A percentile compares a stretch with the other conserved stretches of the same genome.
Conservation (phyloP, 2,329 filamentous ascomycete species). For the Fusarium sp. region DNA sequence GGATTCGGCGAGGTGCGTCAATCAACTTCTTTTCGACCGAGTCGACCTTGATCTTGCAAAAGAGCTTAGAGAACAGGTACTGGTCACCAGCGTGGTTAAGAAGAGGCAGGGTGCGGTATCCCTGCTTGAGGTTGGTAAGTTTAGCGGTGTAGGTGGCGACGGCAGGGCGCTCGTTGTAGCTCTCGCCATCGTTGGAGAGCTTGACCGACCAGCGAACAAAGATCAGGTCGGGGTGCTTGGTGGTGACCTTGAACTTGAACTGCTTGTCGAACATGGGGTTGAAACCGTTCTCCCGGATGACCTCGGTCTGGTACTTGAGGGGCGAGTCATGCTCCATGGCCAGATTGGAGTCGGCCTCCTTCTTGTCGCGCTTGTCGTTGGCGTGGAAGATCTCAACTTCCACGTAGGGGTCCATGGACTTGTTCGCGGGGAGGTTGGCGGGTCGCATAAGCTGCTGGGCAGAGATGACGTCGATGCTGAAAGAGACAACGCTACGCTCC, state of each 20-base stretch:
- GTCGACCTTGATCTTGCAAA: slow-evolving; percentile 83
- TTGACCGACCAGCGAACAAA: slow-evolving; percentile 95
- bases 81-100: slow-evolving; percentile 90
- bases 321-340: slow-evolving; percentile 65
- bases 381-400: slow-evolving; percentile 95
- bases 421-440: slow-evolving; percentile 74
- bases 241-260: slow-evolving; percentile 84
- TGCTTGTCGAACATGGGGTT: slow-evolving; percentile 88
- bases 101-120: slow-evolving; percentile 91
- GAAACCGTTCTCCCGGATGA: slow-evolving; percentile 90
- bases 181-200: slow-evolving; percentile 82
- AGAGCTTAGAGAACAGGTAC: slow-evolving; percentile 93
- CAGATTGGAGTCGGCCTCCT: slow-evolving; percentile 73
- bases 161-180: slow-evolving; percentile 68
- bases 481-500: slow-evolving; percentile 84
- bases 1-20: slow-evolving; percentile 56
- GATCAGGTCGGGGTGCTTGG: slow-evolving; percentile 93
- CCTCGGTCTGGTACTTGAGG: slow-evolving; percentile 81
- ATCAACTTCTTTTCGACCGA: slow-evolving; percentile 68
- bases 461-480: slow-evolving; percentile 89
- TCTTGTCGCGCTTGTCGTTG: slow-evolving; percentile 92
- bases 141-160: slow-evolving; percentile 94
- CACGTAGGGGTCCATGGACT: slow-evolving; percentile 89
- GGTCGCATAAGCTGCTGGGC: slow-evolving; percentile 94
- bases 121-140: slow-evolving; percentile 87